These are phyloP conservation scores for Mikania micrantha DNA, from an alignment of 129 eudicot species.

Conservation along the genomic window DNA sequence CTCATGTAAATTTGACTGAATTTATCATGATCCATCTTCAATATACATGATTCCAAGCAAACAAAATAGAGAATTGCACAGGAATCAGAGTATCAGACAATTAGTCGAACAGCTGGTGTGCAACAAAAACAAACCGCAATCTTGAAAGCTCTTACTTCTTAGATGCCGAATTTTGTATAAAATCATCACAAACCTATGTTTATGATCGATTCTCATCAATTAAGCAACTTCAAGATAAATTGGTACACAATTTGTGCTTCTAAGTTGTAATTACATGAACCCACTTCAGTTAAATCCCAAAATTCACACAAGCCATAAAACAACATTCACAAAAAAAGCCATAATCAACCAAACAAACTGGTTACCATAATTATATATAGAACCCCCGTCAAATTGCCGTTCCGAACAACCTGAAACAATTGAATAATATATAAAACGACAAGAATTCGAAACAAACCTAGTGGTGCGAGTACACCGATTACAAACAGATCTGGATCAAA, in stretches of 20 bases:
- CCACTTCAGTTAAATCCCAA: conserved; percentile 1
- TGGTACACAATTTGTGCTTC: conserved; percentile 2
- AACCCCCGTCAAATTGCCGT: background rate
- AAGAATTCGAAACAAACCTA: conserved; percentile 35
- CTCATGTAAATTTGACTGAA: background rate
- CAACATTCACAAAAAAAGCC: background rate
- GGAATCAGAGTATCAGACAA: conserved; percentile 4
- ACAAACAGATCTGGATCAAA: conserved; percentile 51
- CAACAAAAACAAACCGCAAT: conserved; percentile 5
- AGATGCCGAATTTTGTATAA: background rate
- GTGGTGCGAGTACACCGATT: conserved; percentile 23
- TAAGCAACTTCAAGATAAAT: background rate
- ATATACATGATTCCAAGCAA: background rate
- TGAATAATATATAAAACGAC: conserved; percentile 1
- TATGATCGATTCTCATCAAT: background rate
- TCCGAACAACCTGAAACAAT: conserved; percentile 10
- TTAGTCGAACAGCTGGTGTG: conserved; percentile 17
- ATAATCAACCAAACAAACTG: conserved; percentile 4
- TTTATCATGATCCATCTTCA: background rate
- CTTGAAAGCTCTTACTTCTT: background rate
- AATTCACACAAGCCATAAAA: conserved; percentile 10
- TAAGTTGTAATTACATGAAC: conserved; percentile 10
- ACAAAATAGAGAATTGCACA: background rate
- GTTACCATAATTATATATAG: background rate
- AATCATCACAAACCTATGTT: background rate